phyloP scores from a whole-genome alignment of 129 eudicot species.

The Daucus carota region DNA sequence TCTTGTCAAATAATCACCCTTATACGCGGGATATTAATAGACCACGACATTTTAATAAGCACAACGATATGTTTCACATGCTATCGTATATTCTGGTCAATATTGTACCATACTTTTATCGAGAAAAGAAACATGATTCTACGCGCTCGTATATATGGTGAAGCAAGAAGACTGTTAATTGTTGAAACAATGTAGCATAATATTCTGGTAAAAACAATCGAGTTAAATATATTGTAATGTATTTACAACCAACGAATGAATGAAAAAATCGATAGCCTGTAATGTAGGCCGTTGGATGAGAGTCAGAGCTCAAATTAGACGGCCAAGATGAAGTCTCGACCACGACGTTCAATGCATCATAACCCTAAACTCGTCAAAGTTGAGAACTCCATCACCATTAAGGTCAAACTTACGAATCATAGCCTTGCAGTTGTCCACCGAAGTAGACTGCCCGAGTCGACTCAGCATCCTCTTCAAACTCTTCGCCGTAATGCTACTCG shows the following conservation, averaged over 20 bases:
- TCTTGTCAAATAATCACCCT: too few relatives aligned
- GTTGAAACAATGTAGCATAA: neutral
- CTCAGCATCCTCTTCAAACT: slow-evolving; percentile 10
- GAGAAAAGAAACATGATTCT: neutral
- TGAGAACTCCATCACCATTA: slow-evolving; percentile 4
- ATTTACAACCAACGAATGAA: neutral
- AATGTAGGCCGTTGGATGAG: neutral
- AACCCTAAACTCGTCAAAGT: slow-evolving; percentile 10
- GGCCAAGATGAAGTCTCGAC: neutral
- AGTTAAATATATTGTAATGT: neutral
- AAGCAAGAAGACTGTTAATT: neutral
- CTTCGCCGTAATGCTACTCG: neutral
- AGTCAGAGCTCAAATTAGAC: neutral
- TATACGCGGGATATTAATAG: too few relatives aligned
- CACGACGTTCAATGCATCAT: neutral
- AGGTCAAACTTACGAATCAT: slow-evolving; percentile 9
- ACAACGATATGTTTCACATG: too few relatives aligned
- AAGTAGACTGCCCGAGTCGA: slow-evolving; percentile 10
- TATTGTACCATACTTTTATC: too few relatives aligned
- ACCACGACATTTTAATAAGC: too few relatives aligned
- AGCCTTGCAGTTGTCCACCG: neutral
- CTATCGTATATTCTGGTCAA: too few relatives aligned
- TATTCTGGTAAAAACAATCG: neutral
- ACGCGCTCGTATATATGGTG: neutral
- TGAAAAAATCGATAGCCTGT: neutral